Conservation (phyloP, 2,329 filamentous ascomycete species). For the Fusarium anguioides region DNA sequence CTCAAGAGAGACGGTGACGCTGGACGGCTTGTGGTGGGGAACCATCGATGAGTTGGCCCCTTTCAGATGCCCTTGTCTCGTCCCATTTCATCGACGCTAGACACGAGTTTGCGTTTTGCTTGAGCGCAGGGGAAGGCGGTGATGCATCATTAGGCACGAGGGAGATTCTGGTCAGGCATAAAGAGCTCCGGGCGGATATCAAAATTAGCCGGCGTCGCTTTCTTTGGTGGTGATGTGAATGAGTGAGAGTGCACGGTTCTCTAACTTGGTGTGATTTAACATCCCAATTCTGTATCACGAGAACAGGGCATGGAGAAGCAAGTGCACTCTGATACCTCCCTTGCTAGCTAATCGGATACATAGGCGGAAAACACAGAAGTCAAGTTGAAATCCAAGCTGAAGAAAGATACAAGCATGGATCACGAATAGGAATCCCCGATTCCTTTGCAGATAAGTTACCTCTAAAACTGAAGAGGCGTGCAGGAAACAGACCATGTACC, state of each 20-base stretch:
- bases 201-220: slow-evolving; percentile 5
- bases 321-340: background rate
- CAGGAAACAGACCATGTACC: too few species aligned
- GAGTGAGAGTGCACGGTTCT: slow-evolving; percentile 14
- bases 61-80: slow-evolving; percentile 45
- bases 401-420: background rate
- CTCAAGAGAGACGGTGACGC: slow-evolving; percentile 46
- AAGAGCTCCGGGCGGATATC: slow-evolving; percentile 26
- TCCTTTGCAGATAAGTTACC: background rate
- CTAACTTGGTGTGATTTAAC: slow-evolving; percentile 13
- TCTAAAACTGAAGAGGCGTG: too few species aligned
- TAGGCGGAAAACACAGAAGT: background rate
- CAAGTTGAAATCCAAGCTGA: background rate
- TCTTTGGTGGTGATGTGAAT: slow-evolving; percentile 20
- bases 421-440: slow-evolving; percentile 12
- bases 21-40: slow-evolving; percentile 43
- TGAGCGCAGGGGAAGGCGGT: slow-evolving; percentile 42
- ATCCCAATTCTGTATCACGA: slow-evolving; percentile 20
- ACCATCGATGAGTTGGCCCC: slow-evolving; percentile 47
- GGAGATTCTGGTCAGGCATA: slow-evolving; percentile 40
- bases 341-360: background rate
- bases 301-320: background rate
- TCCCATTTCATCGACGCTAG: slow-evolving; percentile 45
- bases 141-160: slow-evolving; percentile 47
- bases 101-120: slow-evolving; percentile 38